Evolutionary conservation across 2,329 filamentous ascomycete species (phyloP), one percentile per base, ranked within the genome.

Genomic region (Hymenoscyphus repandus): DNA sequence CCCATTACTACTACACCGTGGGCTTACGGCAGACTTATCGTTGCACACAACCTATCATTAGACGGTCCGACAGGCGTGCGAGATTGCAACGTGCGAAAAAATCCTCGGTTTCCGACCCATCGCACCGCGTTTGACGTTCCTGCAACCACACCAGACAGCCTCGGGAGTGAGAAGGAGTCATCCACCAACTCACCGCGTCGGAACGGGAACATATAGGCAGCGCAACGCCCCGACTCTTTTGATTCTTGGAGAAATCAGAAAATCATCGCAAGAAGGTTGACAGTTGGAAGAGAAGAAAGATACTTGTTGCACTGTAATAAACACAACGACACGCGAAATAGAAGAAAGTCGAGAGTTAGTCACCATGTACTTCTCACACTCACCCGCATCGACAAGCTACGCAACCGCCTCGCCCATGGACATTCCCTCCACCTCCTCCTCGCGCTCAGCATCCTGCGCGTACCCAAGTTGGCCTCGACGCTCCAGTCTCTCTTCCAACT

Each of bases 381-480:
- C 58, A 33, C 59, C 63, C 20, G 53, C 60, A 5, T 57, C 57
- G 10, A 60, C 59, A 2, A 54, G 51, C 41, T 63, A 61, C 56
- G 52, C 56, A 41, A 57, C 57, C 20, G 27, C 55, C 30, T 46
- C 54, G 15, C 54, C 63, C 11, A 63, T 64, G 58, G 56, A 62
- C 40, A 64, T 64, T 47, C 61, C 59, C 38, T 51, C 59, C 6
- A 47, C 53, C 11, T 57, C 56, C 9, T 50, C 46, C 43, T 47
- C 61, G 18, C 57, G 55, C 27, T 62, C 64, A 11, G 50, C 62
- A 6, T 63, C 62, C 0, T 81, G 78, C 68, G 79, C 78, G 22
- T 82, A 75, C 58, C 79, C 79, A 27, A 80, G 76, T 20, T 82
- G 79, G 79, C 78, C 78, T 22, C 74, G 77, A 51, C 72, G 78